Evolutionary conservation across 192 early-diverging fungal genomes (phyloP).

Genomic region (Gonapodya sp.): DNA sequence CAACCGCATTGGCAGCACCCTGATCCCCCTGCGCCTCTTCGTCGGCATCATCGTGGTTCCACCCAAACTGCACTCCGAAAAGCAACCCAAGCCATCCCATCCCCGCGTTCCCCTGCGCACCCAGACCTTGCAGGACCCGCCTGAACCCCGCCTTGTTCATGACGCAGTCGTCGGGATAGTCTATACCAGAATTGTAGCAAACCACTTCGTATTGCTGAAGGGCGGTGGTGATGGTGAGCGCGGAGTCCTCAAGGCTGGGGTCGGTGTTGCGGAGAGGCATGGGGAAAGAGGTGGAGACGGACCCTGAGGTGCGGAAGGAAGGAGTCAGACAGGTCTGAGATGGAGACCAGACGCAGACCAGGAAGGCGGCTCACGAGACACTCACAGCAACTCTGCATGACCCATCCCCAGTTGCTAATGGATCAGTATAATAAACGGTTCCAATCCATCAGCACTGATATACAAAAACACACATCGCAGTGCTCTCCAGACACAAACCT

Average conservation of each 20-base stretch:
- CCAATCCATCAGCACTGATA: background rate
- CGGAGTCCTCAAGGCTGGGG: background rate
- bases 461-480: too few species aligned
- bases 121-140: background rate
- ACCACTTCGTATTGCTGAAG: background rate
- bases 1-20: background rate
- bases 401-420: background rate
- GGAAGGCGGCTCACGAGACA: background rate
- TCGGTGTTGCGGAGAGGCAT: background rate
- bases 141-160: background rate
- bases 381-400: background rate
- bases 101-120: background rate
- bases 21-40: background rate
- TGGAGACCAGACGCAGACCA: background rate
- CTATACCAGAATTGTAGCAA: conserved; percentile 10
- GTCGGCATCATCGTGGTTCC: background rate
- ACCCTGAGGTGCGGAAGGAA: background rate
- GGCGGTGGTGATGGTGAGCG: background rate
- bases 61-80: background rate
- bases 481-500: too few species aligned
- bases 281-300: background rate
- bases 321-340: background rate
- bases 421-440: background rate
- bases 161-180: conserved; percentile 7
- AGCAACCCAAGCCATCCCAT: background rate